phyloP scores from a whole-genome alignment of 2,329 filamentous ascomycete genomes.

The Fusarium devonianum region DNA sequence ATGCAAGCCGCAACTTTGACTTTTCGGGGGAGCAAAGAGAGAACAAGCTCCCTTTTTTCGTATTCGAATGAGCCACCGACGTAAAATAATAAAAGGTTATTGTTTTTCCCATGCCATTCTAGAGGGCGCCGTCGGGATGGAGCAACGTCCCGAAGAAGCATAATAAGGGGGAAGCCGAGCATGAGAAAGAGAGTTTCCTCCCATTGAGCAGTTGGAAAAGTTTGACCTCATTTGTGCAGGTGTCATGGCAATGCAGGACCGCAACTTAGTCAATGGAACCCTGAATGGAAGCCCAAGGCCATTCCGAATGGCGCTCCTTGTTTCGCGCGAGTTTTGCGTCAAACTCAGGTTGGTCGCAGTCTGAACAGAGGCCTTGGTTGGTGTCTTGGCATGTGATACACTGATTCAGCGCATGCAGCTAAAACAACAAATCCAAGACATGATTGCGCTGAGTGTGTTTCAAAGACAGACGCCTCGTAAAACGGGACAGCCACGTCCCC shows the following conservation, averaged over 20 bases:
- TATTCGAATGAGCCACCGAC: constrained; percentile 10
- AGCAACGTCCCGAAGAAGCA: constrained; percentile 8
- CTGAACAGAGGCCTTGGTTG: too few species aligned
- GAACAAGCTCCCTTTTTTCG: constrained; percentile 1
- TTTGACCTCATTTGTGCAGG: constrained; percentile 4
- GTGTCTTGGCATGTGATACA: background rate
- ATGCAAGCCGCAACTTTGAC: constrained; percentile 14
- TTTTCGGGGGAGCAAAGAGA: background rate
- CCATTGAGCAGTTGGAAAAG: constrained; percentile 3
- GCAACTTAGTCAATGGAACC: too few species aligned
- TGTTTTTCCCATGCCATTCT: too few species aligned
- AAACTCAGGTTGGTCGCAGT: too few species aligned
- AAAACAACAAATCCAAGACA: background rate
- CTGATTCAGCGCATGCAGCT: background rate
- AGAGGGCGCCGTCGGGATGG: constrained; percentile 15
- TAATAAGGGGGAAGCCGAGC: constrained; percentile 12
- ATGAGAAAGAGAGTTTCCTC: constrained; percentile 14
- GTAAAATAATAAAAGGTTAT: background rate
- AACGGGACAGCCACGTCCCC: background rate
- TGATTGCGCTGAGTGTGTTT: background rate
- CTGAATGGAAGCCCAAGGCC: background rate
- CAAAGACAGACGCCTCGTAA: constrained; percentile 30
- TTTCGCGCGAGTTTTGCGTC: too few species aligned
- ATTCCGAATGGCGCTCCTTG: constrained; percentile 6
- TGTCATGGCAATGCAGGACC: too few species aligned